Percentiles rank a stretch among this genome's conserved stretches.
Evolutionary conservation across 1,284 basidiomycete genomes (phyloP).

Genomic region (Pseudozyma sp.): DNA sequence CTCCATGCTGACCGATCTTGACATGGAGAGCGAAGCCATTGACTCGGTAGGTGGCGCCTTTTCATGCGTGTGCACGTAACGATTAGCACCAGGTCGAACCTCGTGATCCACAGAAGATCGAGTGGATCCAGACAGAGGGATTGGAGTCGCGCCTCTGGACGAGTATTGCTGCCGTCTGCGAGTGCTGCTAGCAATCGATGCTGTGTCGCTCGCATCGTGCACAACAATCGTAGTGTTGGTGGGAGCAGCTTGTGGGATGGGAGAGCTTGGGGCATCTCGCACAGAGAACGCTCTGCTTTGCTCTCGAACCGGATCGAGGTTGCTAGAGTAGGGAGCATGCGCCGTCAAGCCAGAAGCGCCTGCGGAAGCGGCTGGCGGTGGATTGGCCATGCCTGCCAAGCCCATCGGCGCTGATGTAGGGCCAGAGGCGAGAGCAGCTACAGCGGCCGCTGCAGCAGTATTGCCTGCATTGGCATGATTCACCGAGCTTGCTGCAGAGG

Average conservation of each 20-base stretch:
- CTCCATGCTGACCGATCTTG: not conserved
- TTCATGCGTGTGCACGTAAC: constrained; percentile 9
- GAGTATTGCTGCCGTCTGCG: constrained; percentile 20
- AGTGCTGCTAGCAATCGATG: constrained; percentile 20
- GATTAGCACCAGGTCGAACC: not conserved
- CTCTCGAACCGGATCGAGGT: constrained; percentile 23
- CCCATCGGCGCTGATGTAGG: constrained; percentile 6
- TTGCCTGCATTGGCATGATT: constrained; percentile 7
- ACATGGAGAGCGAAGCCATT: not conserved
- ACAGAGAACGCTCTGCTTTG: constrained; percentile 1
- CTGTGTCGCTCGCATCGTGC: constrained; percentile 11
- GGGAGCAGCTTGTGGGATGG: not conserved
- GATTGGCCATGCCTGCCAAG: constrained; percentile 24
- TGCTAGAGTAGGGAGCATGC: constrained; percentile 4
- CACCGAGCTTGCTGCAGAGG: constrained; percentile 12
- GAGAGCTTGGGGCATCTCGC: not conserved
- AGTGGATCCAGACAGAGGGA: not conserved
- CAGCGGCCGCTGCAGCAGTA: not conserved
- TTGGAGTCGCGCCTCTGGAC: constrained; percentile 19
- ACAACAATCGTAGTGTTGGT: not conserved
- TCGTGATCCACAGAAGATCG: constrained; percentile 9
- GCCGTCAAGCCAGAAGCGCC: constrained; percentile 8
- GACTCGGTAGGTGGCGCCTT: constrained; percentile 7
- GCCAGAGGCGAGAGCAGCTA: not conserved
- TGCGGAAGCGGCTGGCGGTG: constrained; percentile 24